These are phyloP conservation scores for Umbilicaria muhlenbergii DNA, from an alignment of 495 filamentous ascomycete species.

Conservation along the genomic window DNA sequence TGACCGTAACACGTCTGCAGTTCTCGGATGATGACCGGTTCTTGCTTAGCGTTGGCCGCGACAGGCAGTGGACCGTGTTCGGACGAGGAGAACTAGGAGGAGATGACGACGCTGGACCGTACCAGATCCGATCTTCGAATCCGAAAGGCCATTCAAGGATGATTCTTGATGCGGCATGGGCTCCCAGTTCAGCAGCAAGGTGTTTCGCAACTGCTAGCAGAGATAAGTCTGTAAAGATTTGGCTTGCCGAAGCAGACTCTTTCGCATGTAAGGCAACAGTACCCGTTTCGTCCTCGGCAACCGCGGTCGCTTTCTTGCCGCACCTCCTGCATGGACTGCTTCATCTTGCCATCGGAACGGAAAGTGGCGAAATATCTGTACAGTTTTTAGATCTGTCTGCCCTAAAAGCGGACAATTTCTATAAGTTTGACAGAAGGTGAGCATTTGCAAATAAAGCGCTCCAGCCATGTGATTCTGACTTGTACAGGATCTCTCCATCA, in stretches of 20 bases:
- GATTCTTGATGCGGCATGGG: slow-evolving; percentile 78
- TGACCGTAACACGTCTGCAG: slow-evolving; percentile 66
- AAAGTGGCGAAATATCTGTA: slow-evolving; percentile 28
- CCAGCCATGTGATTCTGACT: slow-evolving; percentile 5
- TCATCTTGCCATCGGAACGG: slow-evolving; percentile 51
- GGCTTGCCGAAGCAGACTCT: slow-evolving; percentile 30
- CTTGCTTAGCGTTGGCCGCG: slow-evolving; percentile 78
- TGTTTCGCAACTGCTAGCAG: slow-evolving; percentile 77
- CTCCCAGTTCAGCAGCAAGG: slow-evolving; percentile 27
- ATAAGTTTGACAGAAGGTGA: no score
- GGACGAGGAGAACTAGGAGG: slow-evolving; percentile 18
- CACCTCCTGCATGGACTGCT: slow-evolving; percentile 22
- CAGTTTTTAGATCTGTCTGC: slow-evolving; percentile 24
- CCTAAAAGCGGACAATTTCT: slow-evolving; percentile 19
- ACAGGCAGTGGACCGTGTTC: slow-evolving; percentile 81
- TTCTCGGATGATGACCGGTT: slow-evolving; percentile 62
- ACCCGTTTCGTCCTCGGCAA: slow-evolving; percentile 44
- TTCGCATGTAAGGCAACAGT: slow-evolving; percentile 38
- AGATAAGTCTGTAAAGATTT: slow-evolving; percentile 74
- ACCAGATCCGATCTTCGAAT: slow-evolving; percentile 42
- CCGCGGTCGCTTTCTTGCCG: slow-evolving; percentile 55
- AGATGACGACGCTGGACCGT: slow-evolving; percentile 26
- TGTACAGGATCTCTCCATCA: slow-evolving; percentile 40
- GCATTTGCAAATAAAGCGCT: no score
- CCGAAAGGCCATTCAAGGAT: slow-evolving; percentile 80